phyloP scores from a whole-genome alignment of 1,139 yeast genomes.

The Protomyces inouyei region DNA sequence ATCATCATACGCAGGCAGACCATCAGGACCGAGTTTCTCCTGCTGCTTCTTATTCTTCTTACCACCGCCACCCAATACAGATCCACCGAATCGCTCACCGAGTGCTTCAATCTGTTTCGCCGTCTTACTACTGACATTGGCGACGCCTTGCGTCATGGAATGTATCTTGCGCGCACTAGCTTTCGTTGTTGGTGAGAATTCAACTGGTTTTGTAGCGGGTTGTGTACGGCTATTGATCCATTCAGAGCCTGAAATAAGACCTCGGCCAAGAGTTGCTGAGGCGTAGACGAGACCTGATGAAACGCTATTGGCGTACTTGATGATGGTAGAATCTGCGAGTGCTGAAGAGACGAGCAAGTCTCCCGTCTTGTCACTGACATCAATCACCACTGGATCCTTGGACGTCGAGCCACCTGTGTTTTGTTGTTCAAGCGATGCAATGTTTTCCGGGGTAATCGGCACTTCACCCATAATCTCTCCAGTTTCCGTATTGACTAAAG shows the following conservation, averaged over 20 bases:
- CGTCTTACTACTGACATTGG: conserved; percentile 13
- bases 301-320: neutral
- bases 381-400: conserved; percentile 16
- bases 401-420: neutral
- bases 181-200: conserved; percentile 6
- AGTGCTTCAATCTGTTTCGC: conserved; percentile 6
- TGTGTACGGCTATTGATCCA: conserved; percentile 11
- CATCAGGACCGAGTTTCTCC: neutral
- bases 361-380: conserved; percentile 2
- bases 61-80: neutral
- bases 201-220: conserved; percentile 1
- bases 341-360: conserved; percentile 3
- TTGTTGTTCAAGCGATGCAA: neutral
- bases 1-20: neutral
- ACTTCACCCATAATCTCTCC: conserved; percentile 15
- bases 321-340: conserved; percentile 2
- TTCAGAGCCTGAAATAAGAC: conserved; percentile 6
- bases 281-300: conserved; percentile 19
- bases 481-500: conserved; percentile 8
- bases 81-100: conserved; percentile 10
- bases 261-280: neutral
- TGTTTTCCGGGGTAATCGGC: neutral
- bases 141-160: conserved; percentile 5
- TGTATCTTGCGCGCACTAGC: conserved; percentile 13
- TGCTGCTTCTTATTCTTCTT: neutral